These are phyloP conservation scores for Globisporangium heterothallicum DNA, from an alignment of 352 stramenopile genomes.

Conservation along the genomic window DNA sequence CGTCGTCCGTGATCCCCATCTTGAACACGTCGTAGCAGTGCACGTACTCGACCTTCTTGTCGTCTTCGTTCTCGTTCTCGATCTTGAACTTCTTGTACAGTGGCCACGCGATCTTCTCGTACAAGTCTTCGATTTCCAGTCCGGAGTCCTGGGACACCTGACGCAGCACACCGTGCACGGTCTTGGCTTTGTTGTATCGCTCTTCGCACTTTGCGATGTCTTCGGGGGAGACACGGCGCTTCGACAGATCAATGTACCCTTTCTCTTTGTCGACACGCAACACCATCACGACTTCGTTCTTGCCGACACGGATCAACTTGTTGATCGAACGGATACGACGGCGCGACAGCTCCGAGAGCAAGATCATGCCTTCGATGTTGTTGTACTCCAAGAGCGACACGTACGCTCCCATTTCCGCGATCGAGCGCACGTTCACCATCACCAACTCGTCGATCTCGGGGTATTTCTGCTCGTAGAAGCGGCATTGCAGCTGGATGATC, in stretches of 20 bases:
- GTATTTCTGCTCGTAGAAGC: constrained; percentile 91
- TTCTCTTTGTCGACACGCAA: constrained; percentile 99
- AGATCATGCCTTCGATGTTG: constrained; percentile 99
- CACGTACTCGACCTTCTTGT: constrained; percentile 91
- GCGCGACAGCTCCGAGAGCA: constrained; percentile 97
- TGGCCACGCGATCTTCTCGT: constrained; percentile 95
- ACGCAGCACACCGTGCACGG: constrained; percentile 94
- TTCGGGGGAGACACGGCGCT: constrained; percentile 98
- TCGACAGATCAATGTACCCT: constrained; percentile 99
- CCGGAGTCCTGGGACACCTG: constrained; percentile 81
- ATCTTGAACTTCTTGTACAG: constrained; percentile 97
- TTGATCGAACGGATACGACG: constrained; percentile 99
- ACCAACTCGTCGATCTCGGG: constrained; percentile 98
- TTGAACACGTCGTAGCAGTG: constrained; percentile 99
- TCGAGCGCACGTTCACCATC: constrained; percentile 93
- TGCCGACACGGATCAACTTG: constrained; percentile 99
- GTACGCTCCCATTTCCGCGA: constrained; percentile 99
- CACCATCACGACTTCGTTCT: constrained; percentile 99
- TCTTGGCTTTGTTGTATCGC: constrained; percentile 99
- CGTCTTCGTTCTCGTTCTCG: constrained; percentile 65
- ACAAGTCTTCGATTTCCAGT: constrained; percentile 74
- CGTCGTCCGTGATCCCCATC: constrained; percentile 90
- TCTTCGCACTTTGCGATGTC: constrained; percentile 99
- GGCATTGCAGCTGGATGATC: constrained; percentile 78
- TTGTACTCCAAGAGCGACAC: constrained; percentile 99